Conservation (phyloP, 768 basidiomycete species). For the Leccinum pellstonianum region DNA sequence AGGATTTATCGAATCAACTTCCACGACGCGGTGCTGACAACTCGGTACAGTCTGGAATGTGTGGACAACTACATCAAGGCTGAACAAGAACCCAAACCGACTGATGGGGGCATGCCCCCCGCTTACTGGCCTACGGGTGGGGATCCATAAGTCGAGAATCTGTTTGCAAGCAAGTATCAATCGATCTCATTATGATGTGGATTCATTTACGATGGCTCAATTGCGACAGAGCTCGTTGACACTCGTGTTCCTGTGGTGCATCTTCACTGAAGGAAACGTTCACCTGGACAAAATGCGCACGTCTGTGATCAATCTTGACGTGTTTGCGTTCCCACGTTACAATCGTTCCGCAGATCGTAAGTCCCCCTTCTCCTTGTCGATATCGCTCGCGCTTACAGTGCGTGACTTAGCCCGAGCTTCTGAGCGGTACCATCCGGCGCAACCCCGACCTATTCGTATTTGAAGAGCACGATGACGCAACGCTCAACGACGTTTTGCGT, state of each 20-base stretch:
- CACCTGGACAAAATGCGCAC: slow-evolving; percentile 2
- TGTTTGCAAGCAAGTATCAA: slow-evolving; percentile 2
- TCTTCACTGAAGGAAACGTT: background rate
- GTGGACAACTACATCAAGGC: background rate
- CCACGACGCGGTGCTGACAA: background rate
- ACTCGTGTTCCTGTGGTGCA: slow-evolving; percentile 4
- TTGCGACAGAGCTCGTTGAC: slow-evolving; percentile 4
- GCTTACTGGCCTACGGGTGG: slow-evolving; percentile 3
- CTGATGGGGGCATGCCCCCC: background rate
- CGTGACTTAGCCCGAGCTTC: slow-evolving; percentile 1
- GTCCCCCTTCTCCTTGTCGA: too few species aligned
- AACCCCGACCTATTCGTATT: slow-evolving; percentile 56
- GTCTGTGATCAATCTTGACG: background rate
- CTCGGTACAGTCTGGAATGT: slow-evolving; percentile 1
- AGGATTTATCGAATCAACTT: too few species aligned
- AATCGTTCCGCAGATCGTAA: slow-evolving; percentile 3
- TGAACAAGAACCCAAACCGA: slow-evolving; percentile 1
- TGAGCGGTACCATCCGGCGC: slow-evolving; percentile 54
- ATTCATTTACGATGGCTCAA: background rate
- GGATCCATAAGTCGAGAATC: slow-evolving; percentile 5
- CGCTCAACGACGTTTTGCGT: slow-evolving; percentile 47
- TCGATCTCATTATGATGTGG: background rate
- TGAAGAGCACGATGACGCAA: slow-evolving; percentile 50
- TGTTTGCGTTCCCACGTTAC: slow-evolving; percentile 2
- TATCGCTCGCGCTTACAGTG: background rate